Base-by-base conservation (phyloP, 2,329 filamentous ascomycete species). In the Pyricularia pennisetigena region DNA sequence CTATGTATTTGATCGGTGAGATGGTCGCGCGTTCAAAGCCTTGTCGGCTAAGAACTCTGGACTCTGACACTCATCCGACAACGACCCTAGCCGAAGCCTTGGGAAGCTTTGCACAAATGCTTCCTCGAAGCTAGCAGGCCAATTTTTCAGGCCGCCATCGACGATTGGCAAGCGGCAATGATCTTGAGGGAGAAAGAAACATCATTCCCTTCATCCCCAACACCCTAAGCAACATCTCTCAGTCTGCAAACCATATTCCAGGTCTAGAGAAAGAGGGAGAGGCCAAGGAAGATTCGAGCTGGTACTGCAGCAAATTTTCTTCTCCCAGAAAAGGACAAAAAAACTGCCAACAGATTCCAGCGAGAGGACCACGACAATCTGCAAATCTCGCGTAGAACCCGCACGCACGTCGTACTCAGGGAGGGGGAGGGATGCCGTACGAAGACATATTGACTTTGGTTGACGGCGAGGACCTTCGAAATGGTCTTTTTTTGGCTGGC, bases 291-390 rank as follows among this genome's bases (percentile, higher is more conserved):
- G 82, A 80, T 91, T 93, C 90, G 90, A 93, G 90, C 90, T 93
- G 89, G 88, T 84, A 82, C 82, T 79, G 74, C 80, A 78, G 74
- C 78, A 73, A 72, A 74, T 68, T 16, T 26, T 32, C 64, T 41
- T 49, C 28, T 28, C 49, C 20, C 41, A n/a, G n/a, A 54, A 24
- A 29, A 29, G 14, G 24, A 28, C 20, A 30, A 62, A 41, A 20
- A 26, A 68, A 63, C 3, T 61, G 57, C 75, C 74, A 73, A 75
- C 75, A 75, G 74, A 74, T 79, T 79, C 85, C 88, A 93, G 90
- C 88, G 87, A 92, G 88, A 90, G 88, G 88, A 92, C 90, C 85
- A 87, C 87, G 86, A 91, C 90, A 92, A 92, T 90, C 88, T 87
- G 82, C 83, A 81, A 82, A 77, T 74, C 78, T 41, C 57, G 82